Evolutionary conservation across 495 filamentous ascomycete genomes (phyloP).

Genomic region (Penicillium egyptiacum): DNA sequence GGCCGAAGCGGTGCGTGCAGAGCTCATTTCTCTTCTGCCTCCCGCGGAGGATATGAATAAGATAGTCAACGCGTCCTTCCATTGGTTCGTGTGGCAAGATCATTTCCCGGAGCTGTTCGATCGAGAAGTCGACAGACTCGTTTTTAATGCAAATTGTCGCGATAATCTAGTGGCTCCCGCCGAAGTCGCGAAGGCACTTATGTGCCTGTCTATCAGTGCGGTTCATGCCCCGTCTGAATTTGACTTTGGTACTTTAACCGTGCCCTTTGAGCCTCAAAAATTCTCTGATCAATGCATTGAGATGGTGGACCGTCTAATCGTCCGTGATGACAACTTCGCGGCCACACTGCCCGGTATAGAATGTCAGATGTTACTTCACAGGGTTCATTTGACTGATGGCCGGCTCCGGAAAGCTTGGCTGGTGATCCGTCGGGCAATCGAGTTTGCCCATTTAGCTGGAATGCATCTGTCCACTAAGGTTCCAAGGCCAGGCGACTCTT

Average conservation of each 20-base stretch:
- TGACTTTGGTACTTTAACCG: conserved; percentile 22
- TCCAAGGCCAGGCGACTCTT: conserved; percentile 20
- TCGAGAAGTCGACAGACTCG: conserved; percentile 6
- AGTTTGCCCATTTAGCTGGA: conserved; percentile 49
- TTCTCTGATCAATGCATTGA: conserved; percentile 36
- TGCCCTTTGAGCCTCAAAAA: conserved; percentile 26
- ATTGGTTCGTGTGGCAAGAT: conserved; percentile 34
- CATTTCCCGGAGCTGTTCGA: conserved; percentile 29
- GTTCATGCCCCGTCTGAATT: conserved; percentile 34
- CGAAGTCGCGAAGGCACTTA: conserved; percentile 37
- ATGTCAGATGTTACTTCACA: conserved; percentile 46
- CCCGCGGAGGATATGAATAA: conserved; percentile 24
- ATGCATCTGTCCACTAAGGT: conserved; percentile 36
- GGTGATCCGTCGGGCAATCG: conserved; percentile 43
- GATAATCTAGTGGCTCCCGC: conserved; percentile 26
- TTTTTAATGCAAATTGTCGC: neutral
- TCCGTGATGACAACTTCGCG: conserved; percentile 49
- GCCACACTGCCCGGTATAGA: conserved; percentile 53
- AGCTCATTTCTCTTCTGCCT: conserved; percentile 39
- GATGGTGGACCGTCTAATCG: conserved; percentile 41
- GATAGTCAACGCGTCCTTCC: conserved; percentile 30
- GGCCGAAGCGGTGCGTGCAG: conserved; percentile 25
- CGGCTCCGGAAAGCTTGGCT: conserved; percentile 54
- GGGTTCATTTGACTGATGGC: conserved; percentile 50
- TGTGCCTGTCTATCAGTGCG: conserved; percentile 38